Conservation (phyloP, 1,139 yeast genomes). For the Debaryomyces nepalensis region DNA sequence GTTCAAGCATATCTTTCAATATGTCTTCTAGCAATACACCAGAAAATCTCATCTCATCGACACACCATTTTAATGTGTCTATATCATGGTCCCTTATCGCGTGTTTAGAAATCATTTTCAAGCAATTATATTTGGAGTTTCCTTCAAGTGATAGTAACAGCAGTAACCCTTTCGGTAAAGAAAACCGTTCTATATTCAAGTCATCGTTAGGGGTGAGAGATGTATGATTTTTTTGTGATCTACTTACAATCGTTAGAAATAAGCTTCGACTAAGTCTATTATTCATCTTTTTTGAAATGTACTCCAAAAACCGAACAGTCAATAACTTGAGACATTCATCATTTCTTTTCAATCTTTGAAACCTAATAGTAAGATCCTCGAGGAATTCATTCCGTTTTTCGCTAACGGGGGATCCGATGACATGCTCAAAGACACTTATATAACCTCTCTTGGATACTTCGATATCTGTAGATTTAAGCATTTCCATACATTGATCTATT, state of each 20-base stretch:
- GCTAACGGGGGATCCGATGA: slow-evolving; percentile 14
- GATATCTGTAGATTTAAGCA: slow-evolving; percentile 27
- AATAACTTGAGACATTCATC: slow-evolving; percentile 21
- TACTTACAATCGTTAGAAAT: slow-evolving; percentile 11
- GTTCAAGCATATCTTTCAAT: slow-evolving; percentile 6
- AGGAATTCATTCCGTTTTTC: slow-evolving; percentile 16
- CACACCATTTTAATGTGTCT: slow-evolving; percentile 34
- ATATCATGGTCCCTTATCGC: slow-evolving; percentile 32
- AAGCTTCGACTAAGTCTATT: slow-evolving; percentile 19
- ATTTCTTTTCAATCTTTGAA: slow-evolving; percentile 15
- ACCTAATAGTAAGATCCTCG: slow-evolving; percentile 17
- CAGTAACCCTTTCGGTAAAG: slow-evolving; percentile 19
- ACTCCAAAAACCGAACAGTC: slow-evolving; percentile 16
- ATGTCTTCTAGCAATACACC: slow-evolving; percentile 36
- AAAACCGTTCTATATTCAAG: slow-evolving; percentile 17
- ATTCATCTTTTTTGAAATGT: slow-evolving; percentile 17
- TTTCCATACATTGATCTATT: slow-evolving; percentile 26
- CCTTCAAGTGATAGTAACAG: slow-evolving; percentile 13
- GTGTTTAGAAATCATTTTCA: slow-evolving; percentile 25
- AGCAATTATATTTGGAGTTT: slow-evolving; percentile 15
- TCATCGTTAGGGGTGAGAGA: too few relatives aligned
- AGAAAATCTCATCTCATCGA: slow-evolving; percentile 34
- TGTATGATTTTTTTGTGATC: not conserved
- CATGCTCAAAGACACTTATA: slow-evolving; percentile 26
- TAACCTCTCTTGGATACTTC: slow-evolving; percentile 32